Evolutionary conservation across 805 yeast species (phyloP).

Genomic region (Zygotorulaspora florentina): DNA sequence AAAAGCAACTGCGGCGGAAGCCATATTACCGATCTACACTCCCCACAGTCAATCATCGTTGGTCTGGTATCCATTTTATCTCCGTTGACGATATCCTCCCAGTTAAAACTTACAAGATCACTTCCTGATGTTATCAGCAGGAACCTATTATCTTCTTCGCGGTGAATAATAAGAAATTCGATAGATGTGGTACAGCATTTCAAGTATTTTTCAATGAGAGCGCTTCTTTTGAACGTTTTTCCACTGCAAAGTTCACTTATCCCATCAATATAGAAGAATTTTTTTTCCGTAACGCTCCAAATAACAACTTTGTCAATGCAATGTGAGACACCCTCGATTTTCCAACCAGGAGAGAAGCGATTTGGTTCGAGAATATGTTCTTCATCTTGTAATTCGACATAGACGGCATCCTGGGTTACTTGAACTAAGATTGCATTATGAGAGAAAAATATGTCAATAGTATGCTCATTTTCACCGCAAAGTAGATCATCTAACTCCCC

Average conservation of each 20-base stretch:
- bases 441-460: slow-evolving; percentile 12
- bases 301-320: slow-evolving; percentile 10
- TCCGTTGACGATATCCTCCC: neutral
- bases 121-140: neutral
- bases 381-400: slow-evolving; percentile 8
- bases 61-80: neutral
- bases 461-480: slow-evolving; percentile 5
- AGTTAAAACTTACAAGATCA: slow-evolving; percentile 1
- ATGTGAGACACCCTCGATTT: slow-evolving; percentile 13
- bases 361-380: neutral
- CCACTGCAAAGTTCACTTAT: slow-evolving; percentile 1
- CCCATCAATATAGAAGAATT: slow-evolving; percentile 10
- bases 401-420: slow-evolving; percentile 11
- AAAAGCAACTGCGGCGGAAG: slow-evolving; percentile 4
- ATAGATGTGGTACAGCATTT: neutral
- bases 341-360: slow-evolving; percentile 9
- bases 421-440: slow-evolving; percentile 14
- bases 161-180: neutral
- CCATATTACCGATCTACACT: slow-evolving; percentile 1
- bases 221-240: neutral
- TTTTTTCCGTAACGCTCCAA: slow-evolving; percentile 16
- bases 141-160: neutral
- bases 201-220: slow-evolving; percentile 4
- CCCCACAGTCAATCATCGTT: neutral
- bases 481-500: slow-evolving; percentile 22